Percentiles rank a stretch among this genome's conserved stretches.
phyloP scores from a whole-genome alignment of 169 alveolate species.

The Babesia bovis region DNA sequence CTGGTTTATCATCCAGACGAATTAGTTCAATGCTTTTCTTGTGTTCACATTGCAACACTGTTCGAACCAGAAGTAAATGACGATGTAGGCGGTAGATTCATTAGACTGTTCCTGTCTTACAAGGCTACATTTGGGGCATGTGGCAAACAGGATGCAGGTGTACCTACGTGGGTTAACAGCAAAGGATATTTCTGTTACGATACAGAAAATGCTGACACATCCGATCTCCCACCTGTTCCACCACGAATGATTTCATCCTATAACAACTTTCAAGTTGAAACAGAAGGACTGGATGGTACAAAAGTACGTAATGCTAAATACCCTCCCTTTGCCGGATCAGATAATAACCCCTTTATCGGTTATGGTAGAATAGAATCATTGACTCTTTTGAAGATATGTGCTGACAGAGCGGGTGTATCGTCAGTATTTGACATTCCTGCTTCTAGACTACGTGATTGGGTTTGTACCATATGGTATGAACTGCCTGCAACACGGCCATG shows the following conservation, averaged over 20 bases:
- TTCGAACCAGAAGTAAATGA: conserved; percentile 57
- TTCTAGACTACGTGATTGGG: conserved; percentile 46
- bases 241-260: background rate
- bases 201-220: background rate
- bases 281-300: background rate
- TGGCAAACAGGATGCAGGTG: conserved; percentile 7
- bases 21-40: conserved; percentile 40
- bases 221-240: background rate
- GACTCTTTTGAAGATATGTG: conserved; percentile 43
- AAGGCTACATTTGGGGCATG: conserved; percentile 57
- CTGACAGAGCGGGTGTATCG: conserved; percentile 39
- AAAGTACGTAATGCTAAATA: background rate
- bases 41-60: conserved; percentile 29
- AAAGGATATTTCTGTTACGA: conserved; percentile 35
- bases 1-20: conserved; percentile 66
- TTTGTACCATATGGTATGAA: conserved; percentile 66
- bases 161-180: conserved; percentile 38
- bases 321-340: background rate
- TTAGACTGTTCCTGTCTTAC: conserved; percentile 50
- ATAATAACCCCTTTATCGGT: background rate
- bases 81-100: conserved; percentile 54
- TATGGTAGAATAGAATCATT: conserved; percentile 56
- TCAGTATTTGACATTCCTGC: conserved; percentile 48
- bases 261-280: background rate
- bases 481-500: conserved; percentile 58